phyloP scores from a whole-genome alignment of 108 stramenopile species.

The Asterionellopsis glacialis region DNA sequence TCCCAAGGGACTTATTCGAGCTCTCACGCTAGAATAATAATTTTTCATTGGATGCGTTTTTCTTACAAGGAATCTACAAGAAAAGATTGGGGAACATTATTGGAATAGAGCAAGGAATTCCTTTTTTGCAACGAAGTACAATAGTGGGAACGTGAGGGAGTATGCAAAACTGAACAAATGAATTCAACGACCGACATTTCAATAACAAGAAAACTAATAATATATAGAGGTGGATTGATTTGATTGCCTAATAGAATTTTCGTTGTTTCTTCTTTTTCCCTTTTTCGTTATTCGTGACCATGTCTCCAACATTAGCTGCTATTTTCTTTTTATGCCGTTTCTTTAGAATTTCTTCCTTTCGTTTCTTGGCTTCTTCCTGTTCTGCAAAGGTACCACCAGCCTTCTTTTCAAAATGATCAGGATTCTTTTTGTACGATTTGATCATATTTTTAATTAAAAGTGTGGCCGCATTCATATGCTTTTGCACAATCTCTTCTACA shows the following conservation, averaged over 20 bases:
- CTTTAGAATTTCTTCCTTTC: not conserved
- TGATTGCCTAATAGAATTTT: conserved; percentile 6
- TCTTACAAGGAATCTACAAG: too few species aligned
- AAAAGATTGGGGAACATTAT: too few species aligned
- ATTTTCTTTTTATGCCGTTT: conserved; percentile 1
- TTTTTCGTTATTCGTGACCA: not conserved
- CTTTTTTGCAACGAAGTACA: too few species aligned
- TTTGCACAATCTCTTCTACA: conserved; percentile 3
- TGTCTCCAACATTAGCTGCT: not conserved
- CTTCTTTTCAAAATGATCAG: not conserved
- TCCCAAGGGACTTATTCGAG: conserved; percentile 36
- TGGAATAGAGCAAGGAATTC: too few species aligned
- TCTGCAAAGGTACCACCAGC: conserved; percentile 12
- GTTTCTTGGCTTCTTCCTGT: conserved; percentile 5
- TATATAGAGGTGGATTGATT: too few species aligned
- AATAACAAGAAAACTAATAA: too few species aligned
- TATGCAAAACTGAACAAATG: too few species aligned
- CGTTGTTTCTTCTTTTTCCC: conserved; percentile 5
- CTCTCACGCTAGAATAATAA: not conserved
- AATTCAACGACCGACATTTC: too few species aligned
- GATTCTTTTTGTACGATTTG: not conserved
- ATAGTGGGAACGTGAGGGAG: too few species aligned
- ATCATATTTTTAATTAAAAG: conserved; percentile 1
- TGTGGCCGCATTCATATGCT: not conserved
- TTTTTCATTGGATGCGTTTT: too few species aligned